phyloP scores from a whole-genome alignment of 805 yeast genomes.

The Candida tammaniensis region DNA sequence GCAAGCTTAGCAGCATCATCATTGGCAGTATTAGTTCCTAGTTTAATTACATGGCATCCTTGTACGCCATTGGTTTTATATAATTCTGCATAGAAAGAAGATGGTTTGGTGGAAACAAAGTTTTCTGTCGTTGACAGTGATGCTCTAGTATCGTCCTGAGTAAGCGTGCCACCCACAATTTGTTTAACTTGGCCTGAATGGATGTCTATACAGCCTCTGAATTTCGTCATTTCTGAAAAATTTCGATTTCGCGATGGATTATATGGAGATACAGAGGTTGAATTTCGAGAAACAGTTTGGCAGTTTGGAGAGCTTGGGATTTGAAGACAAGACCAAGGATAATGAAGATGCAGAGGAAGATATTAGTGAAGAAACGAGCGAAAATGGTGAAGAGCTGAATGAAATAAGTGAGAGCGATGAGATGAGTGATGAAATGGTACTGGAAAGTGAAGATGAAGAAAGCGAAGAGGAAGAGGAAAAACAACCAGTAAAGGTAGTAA shows the following conservation, averaged over 20 bases:
- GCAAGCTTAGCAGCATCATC: conserved; percentile 83
- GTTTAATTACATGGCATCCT: conserved; percentile 92
- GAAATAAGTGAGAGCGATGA: conserved; percentile 15
- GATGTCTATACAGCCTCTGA: conserved; percentile 92
- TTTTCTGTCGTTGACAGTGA: conserved; percentile 43
- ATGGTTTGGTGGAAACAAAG: conserved; percentile 71
- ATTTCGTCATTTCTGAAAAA: conserved; percentile 61
- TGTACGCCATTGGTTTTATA: conserved; percentile 55
- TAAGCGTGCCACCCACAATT: conserved; percentile 90
- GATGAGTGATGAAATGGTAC: no score
- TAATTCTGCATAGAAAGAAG: conserved; percentile 70
- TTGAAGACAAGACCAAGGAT: conserved; percentile 25
- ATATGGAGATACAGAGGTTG: conserved; percentile 51
- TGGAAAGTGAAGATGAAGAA: conserved; percentile 10
- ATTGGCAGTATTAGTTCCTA: conserved; percentile 74
- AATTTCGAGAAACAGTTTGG: conserved; percentile 69
- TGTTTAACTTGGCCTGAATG: conserved; percentile 96
- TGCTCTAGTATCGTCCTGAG: conserved; percentile 44
- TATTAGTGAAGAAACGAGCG: neutral
- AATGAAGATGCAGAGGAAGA: conserved; percentile 22
- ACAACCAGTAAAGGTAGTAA: conserved; percentile 46
- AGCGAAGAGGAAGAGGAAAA: conserved; percentile 13
- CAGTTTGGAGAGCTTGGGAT: conserved; percentile 46
- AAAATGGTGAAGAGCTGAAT: conserved; percentile 14
- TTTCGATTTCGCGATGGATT: conserved; percentile 12